phyloP scores from a whole-genome alignment of 164 flowering plant genomes.

The Dillenia suffruticosa region DNA sequence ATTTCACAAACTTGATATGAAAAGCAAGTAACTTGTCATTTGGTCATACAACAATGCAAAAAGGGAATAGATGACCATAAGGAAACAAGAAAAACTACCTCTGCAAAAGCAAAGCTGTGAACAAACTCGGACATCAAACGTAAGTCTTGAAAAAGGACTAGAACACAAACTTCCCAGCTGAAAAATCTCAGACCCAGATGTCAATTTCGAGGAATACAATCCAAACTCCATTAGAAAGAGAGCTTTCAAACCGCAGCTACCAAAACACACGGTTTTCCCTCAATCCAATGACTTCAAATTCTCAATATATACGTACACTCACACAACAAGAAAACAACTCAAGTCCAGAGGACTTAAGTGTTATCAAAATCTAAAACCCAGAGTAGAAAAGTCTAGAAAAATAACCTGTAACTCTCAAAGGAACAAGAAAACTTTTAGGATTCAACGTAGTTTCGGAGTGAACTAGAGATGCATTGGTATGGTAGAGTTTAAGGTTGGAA shows the following conservation, averaged over 20 bases:
- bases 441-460: constrained; percentile 20
- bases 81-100: neutral
- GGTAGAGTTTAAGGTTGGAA: neutral
- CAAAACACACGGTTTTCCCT: constrained; percentile 6
- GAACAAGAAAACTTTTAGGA: constrained; percentile 18
- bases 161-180: constrained; percentile 9
- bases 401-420: constrained; percentile 6
- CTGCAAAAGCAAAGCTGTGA: constrained; percentile 4
- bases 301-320: constrained; percentile 2
- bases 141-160: constrained; percentile 1
- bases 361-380: neutral
- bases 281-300: constrained; percentile 11
- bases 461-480: constrained; percentile 9
- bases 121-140: constrained; percentile 2
- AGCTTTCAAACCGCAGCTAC: neutral
- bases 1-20: neutral
- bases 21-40: neutral
- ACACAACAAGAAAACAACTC: neutral
- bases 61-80: neutral
- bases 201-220: constrained; percentile 8
- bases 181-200: constrained; percentile 11
- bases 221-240: constrained; percentile 20
- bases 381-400: constrained; percentile 3
- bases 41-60: neutral
- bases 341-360: too few relatives aligned